These are phyloP conservation scores for Entomophthora muscae DNA, from an alignment of 371 early-diverging fungal species.

Conservation along the genomic window DNA sequence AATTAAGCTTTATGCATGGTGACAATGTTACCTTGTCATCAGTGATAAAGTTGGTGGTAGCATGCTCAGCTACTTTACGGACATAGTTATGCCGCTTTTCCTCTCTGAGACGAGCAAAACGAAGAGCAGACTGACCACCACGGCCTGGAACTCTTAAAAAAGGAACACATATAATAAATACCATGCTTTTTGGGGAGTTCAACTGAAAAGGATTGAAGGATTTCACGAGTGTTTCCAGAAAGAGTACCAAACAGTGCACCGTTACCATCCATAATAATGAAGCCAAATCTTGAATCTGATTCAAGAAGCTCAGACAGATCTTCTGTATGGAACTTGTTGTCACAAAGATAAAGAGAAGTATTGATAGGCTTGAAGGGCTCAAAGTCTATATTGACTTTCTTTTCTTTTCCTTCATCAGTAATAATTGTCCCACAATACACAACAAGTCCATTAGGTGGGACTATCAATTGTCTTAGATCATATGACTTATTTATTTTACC, in stretches of 20 bases:
- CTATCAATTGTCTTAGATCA: slow-evolving; percentile 15
- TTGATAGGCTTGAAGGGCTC: slow-evolving; percentile 99
- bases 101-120: slow-evolving; percentile 98
- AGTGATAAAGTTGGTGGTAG: slow-evolving; percentile 82
- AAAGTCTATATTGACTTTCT: slow-evolving; percentile 97
- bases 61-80: slow-evolving; percentile 95
- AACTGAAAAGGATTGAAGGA: slow-evolving; percentile 88
- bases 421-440: slow-evolving; percentile 96
- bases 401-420: slow-evolving; percentile 98
- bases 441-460: slow-evolving; percentile 87
- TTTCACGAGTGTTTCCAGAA: slow-evolving; percentile 91
- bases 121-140: slow-evolving; percentile 99
- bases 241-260: slow-evolving; percentile 96
- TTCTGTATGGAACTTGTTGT: slow-evolving; percentile 99
- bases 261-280: slow-evolving; percentile 99
- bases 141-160: slow-evolving; percentile 28
- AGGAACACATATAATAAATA: background rate
- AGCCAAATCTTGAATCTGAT: slow-evolving; percentile 94
- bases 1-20: background rate
- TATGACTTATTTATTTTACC: slow-evolving; percentile 21
- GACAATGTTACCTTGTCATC: slow-evolving; percentile 49
- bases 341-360: slow-evolving; percentile 98
- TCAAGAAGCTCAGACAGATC: slow-evolving; percentile 86
- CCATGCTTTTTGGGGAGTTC: slow-evolving; percentile 99
- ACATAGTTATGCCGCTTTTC: slow-evolving; percentile 99